Evolutionary conservation across 176 grass and related monocot species (phyloP), one percentile per base, ranked within the genome.

Genomic region (Paspalum notatum): DNA sequence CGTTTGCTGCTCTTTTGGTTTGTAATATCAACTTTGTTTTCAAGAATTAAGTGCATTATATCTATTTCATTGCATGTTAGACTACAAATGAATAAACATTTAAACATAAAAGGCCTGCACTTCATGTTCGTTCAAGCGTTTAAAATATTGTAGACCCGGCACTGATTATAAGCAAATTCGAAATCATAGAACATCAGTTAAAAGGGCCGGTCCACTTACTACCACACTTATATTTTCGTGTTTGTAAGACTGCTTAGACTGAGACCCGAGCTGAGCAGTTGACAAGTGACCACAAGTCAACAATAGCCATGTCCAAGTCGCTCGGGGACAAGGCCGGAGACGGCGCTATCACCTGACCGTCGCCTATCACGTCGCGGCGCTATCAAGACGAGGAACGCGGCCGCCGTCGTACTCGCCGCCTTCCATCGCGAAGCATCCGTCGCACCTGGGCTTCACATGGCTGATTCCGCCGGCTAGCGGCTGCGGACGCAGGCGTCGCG

Each of bases 361-460:
- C 14, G 5, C 37, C 10, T 5, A 12, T 8, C 9, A 49, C 15
- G 25, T 51, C 16, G 15, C 17, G 16, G 12, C 44, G 62, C 4
- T 40, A 17, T 18, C 15, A 18, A 20, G 66, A 6, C 1, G 60
- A 37, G 8, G 46, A 59, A 62, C 75, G 15, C 75, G 58, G 42
- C 42, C 26, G 22, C 42, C 26, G 24, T 69, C 26, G 53, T 51
- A 24, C n/a, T 84, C 72, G 51, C 40, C 24, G 71, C 52, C 68
- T 69, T 69, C 20, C 62, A 8, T 21, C 40, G 2, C 15, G 12
- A 18, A 54, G 47, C 47, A 54, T 42, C 65, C 5, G 24, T 6
- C 8, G 50, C 52, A 16, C 14, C 46, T 63, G 70, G 59, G 10
- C 72, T 84, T 76, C 82, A 76, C 72, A 76, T 84, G 82, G 72